phyloP scores from a whole-genome alignment of 2,329 filamentous ascomycete genomes.

The Penicillium crustosum region DNA sequence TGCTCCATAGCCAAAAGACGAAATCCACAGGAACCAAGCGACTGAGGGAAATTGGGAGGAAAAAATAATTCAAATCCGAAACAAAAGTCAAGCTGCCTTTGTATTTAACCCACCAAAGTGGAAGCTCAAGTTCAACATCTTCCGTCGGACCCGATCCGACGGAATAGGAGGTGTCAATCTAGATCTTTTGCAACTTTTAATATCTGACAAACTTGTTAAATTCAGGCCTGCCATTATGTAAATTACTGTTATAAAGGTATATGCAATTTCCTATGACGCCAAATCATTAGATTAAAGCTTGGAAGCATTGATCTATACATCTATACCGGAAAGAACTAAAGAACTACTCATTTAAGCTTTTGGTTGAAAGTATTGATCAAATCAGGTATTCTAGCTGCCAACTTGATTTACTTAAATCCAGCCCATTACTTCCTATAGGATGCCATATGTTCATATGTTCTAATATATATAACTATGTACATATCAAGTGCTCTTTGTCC shows the following conservation, averaged over 20 bases:
- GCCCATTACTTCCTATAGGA: background rate
- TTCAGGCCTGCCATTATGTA: background rate
- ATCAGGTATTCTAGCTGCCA: too few species aligned
- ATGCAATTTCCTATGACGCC: background rate
- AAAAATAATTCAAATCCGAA: background rate
- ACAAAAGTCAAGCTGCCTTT: background rate
- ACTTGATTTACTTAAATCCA: background rate
- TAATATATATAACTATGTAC: background rate
- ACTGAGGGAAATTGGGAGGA: background rate
- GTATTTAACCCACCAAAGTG: too few species aligned
- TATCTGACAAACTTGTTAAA: too few species aligned
- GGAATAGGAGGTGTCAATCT: too few species aligned
- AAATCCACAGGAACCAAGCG: background rate
- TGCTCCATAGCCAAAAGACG: background rate
- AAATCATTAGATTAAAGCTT: background rate
- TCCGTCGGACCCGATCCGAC: too few species aligned
- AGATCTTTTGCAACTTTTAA: too few species aligned
- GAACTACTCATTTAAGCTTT: background rate
- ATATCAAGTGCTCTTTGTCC: background rate
- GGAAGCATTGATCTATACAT: background rate
- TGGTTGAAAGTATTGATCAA: too few species aligned
- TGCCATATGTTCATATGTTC: background rate
- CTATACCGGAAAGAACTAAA: background rate
- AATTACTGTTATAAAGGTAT: background rate
- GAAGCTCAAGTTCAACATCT: too few species aligned